These are phyloP conservation scores for Avena atlantica DNA, from an alignment of 176 grass and related monocot genomes.

Conservation along the genomic window DNA sequence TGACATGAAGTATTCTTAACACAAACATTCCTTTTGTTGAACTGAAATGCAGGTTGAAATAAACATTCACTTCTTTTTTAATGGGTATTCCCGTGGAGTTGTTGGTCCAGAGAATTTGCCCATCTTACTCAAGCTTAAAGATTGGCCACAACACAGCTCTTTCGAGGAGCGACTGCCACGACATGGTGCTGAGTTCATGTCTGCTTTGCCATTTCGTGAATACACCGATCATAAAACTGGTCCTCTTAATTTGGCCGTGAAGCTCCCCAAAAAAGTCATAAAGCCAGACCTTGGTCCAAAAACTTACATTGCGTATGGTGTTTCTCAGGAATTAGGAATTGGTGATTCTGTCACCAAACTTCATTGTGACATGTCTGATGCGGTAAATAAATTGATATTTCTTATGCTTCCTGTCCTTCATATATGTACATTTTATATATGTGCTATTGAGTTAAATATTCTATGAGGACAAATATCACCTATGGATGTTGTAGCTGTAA, in stretches of 20 bases:
- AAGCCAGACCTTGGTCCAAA: slow-evolving; percentile 92
- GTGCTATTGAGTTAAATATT: not conserved
- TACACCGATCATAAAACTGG: slow-evolving; percentile 76
- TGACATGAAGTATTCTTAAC: slow-evolving; percentile 18
- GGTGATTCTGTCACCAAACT: slow-evolving; percentile 96
- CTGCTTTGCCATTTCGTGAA: slow-evolving; percentile 80
- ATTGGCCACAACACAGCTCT: slow-evolving; percentile 81
- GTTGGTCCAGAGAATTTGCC: slow-evolving; percentile 46
- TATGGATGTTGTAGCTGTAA: not conserved
- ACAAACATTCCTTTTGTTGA: not conserved
- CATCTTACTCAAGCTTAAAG: slow-evolving; percentile 86
- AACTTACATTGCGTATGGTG: slow-evolving; percentile 90
- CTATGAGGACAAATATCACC: not conserved
- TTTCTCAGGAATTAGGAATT: slow-evolving; percentile 72
- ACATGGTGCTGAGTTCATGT: slow-evolving; percentile 68
- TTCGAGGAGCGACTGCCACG: slow-evolving; percentile 81
- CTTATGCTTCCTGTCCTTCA: not conserved
- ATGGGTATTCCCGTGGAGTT: slow-evolving; percentile 62
- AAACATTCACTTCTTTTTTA: slow-evolving; percentile 76
- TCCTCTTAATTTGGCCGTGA: slow-evolving; percentile 77
- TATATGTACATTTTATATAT: not conserved
- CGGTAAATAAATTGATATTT: slow-evolving; percentile 45
- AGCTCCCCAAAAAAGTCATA: slow-evolving; percentile 43
- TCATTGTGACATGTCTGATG: slow-evolving; percentile 95
- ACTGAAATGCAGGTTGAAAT: slow-evolving; percentile 52